Percentiles rank a stretch among this genome's conserved stretches.
Evolutionary conservation across 2,329 filamentous ascomycete species (phyloP).

Genomic region (Rhytidhysteron rufulum): DNA sequence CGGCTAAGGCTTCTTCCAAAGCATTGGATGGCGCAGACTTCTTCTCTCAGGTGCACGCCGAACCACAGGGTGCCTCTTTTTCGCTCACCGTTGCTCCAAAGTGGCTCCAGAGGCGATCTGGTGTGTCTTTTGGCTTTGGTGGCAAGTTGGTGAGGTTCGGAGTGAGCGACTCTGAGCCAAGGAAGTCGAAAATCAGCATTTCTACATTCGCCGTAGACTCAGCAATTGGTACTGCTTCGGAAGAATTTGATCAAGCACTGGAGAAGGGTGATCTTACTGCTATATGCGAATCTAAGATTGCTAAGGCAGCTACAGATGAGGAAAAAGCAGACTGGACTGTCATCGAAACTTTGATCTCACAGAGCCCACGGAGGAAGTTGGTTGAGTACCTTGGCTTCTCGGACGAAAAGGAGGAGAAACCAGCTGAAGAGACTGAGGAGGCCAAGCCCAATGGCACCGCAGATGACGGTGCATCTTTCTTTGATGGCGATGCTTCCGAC

Average conservation of each 20-base stretch:
- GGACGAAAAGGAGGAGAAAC: slow-evolving; percentile 46
- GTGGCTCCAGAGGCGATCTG: slow-evolving; percentile 82
- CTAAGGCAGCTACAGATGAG: slow-evolving; percentile 73
- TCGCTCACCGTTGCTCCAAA: slow-evolving; percentile 79
- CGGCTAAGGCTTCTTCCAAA: slow-evolving; percentile 50
- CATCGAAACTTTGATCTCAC: slow-evolving; percentile 80
- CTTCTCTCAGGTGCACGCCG: slow-evolving; percentile 87
- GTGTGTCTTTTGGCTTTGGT: slow-evolving; percentile 91
- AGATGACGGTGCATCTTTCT: slow-evolving; percentile 66
- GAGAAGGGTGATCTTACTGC: slow-evolving; percentile 70
- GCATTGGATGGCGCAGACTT: slow-evolving; percentile 90
- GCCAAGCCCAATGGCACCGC: slow-evolving; percentile 43
- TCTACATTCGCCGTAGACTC: slow-evolving; percentile 86
- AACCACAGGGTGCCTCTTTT: slow-evolving; percentile 87
- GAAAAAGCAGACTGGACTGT: slow-evolving; percentile 97
- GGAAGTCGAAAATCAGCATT: slow-evolving; percentile 73
- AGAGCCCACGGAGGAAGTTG: slow-evolving; percentile 80
- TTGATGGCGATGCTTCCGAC: slow-evolving; percentile 63
- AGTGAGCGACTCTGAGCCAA: slow-evolving; percentile 59
- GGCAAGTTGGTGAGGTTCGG: slow-evolving; percentile 82
- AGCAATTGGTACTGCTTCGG: slow-evolving; percentile 75
- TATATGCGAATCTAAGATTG: slow-evolving; percentile 77
- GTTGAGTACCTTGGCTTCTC: slow-evolving; percentile 87
- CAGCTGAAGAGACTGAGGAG: slow-evolving; percentile 38
- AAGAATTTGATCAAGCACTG: slow-evolving; percentile 81